Evolutionary conservation across 169 alveolate genomes (phyloP).

Genomic region (Plasmodium ovale): DNA sequence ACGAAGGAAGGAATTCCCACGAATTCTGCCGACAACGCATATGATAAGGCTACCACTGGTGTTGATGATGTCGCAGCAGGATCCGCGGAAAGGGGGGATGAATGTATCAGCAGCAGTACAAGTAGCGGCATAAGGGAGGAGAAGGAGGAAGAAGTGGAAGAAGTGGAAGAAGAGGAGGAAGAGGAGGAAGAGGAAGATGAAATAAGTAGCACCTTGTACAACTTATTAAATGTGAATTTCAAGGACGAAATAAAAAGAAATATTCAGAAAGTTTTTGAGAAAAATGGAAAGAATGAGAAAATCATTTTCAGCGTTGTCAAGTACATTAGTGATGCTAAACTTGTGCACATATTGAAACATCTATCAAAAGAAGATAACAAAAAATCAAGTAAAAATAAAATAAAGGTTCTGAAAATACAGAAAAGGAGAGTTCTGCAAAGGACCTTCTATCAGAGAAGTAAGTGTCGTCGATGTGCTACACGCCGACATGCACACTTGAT

Average conservation of each 20-base stretch:
- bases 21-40: too few relatives aligned
- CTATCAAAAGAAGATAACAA: neutral
- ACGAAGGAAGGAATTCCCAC: neutral
- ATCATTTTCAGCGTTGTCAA: conserved; percentile 13
- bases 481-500: neutral
- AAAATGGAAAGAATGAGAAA: conserved; percentile 17
- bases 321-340: conserved; percentile 1
- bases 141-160: neutral
- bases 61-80: too few relatives aligned
- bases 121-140: neutral
- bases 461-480: neutral
- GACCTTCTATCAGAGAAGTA: conserved; percentile 15
- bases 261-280: conserved; percentile 5
- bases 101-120: neutral
- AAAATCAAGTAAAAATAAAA: neutral
- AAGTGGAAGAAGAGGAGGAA: neutral
- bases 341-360: conserved; percentile 3
- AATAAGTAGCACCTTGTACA: neutral
- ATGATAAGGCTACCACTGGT: too few relatives aligned
- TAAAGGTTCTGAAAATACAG: conserved; percentile 5
- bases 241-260: conserved; percentile 36
- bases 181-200: neutral
- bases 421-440: conserved; percentile 14
- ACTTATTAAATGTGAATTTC: conserved; percentile 16
- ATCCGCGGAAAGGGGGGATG: neutral